Base-by-base conservation (phyloP, 2,329 filamentous ascomycete species). In the Neofusicoccum laricinum region DNA sequence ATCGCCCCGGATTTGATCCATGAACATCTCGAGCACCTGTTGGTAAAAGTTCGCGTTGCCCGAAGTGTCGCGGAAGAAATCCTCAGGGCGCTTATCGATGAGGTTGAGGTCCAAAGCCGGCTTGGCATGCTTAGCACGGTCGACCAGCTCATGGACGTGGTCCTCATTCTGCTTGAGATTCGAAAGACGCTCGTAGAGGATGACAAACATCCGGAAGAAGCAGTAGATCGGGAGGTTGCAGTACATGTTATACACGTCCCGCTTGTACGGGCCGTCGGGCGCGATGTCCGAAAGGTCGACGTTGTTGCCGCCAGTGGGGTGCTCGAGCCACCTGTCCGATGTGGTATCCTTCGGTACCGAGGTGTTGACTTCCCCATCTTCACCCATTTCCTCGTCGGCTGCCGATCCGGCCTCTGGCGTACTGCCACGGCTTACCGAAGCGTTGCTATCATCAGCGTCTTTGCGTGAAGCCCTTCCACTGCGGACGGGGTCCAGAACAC, bases 161-260 rank as follows among this genome's bases (percentile, higher is more conserved):
- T 85, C 83, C 70, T 91, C 90, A 72, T 89, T 89, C 65, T 89
- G 84, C 80, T 98, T 98, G 76, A 98, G 87, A 66, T 90, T 90
- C 67, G 90, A 83, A 14, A 99, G 84, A 45, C 95, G 88, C 71
- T 88, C 87, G 78, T 97, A 98, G 4, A 99, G 82, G n/a, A 90
- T 90, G 73, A 97, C 88, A 75, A 99, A 95, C 66, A 97, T 89
- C 69, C 90, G 91, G 81, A 99, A 90, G 83, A 99, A 98, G 77
- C 95, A 93, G 74, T 93, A 97, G 66, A 99, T 89, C 3, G 90
- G 92, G 71, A 92, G 86, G 76, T 97, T 98, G 75, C 89, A 90
- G 80, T 96, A 99, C 74, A 98, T 87, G 74, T 94, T 94, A 81
- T 92, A 96, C 78, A 87, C 88, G 11, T 88, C 88, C 51, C 93